Evolutionary conservation across 805 yeast species (phyloP).

Genomic region (Candida yuanshanica): DNA sequence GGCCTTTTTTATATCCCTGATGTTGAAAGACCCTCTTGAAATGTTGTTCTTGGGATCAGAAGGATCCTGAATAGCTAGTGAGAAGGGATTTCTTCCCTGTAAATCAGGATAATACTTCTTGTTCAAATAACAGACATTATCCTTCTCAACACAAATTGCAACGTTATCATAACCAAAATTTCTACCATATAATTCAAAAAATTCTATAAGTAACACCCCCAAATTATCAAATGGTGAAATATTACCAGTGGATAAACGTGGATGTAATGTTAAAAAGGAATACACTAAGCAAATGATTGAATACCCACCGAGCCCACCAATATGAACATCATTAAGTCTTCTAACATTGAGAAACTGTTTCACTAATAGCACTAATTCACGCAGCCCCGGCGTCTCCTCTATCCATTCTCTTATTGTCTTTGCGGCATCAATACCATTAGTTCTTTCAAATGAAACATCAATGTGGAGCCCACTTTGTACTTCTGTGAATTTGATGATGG

Average conservation of each 20-base stretch:
- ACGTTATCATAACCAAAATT: constrained; percentile 81
- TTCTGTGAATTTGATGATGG: constrained; percentile 88
- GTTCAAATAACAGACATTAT: constrained; percentile 50
- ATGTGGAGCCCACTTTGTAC: constrained; percentile 64
- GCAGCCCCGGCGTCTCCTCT: constrained; percentile 62
- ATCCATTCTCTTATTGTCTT: constrained; percentile 72
- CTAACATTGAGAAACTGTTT: constrained; percentile 82
- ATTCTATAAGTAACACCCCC: constrained; percentile 83
- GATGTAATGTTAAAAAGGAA: constrained; percentile 75
- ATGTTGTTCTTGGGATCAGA: constrained; percentile 79
- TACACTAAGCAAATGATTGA: constrained; percentile 84
- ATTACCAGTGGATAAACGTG: constrained; percentile 60
- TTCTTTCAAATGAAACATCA: constrained; percentile 85
- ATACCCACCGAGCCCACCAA: constrained; percentile 94
- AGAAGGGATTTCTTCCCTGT: constrained; percentile 50
- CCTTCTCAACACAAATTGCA: constrained; percentile 57
- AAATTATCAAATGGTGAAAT: constrained; percentile 68
- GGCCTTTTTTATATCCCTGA: constrained; percentile 74
- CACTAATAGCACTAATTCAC: constrained; percentile 75
- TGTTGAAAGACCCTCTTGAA: constrained; percentile 77
- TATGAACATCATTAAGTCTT: constrained; percentile 76
- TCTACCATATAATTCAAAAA: constrained; percentile 87
- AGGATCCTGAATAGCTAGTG: constrained; percentile 84
- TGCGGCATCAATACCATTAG: constrained; percentile 81
- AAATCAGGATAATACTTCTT: constrained; percentile 51